These are phyloP conservation scores for Trichoderma breve DNA, from an alignment of 2,329 filamentous ascomycete genomes.

Conservation along the genomic window DNA sequence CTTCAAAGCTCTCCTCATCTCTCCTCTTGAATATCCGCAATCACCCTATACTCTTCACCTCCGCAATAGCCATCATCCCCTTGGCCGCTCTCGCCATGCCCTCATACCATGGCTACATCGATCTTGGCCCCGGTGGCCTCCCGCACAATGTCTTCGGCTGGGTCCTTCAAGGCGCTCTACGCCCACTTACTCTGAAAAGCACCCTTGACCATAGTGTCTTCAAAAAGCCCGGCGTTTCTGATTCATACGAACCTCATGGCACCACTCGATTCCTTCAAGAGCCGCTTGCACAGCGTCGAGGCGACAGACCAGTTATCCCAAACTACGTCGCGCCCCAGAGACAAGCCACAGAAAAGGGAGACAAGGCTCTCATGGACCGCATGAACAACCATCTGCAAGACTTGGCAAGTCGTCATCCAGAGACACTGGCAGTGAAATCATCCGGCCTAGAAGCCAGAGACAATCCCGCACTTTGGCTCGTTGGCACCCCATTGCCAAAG, in stretches of 20 bases:
- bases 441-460: conserved; percentile 14
- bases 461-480: conserved; percentile 16
- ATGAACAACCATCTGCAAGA: conserved; percentile 31
- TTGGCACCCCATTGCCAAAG: not conserved
- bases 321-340: conserved; percentile 39
- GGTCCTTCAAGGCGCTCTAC: conserved; percentile 36
- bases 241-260: conserved; percentile 29
- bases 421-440: not conserved
- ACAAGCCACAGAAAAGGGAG: conserved; percentile 32
- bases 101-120: conserved; percentile 41
- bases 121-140: conserved; percentile 44
- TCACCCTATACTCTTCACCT: conserved; percentile 5
- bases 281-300: conserved; percentile 23
- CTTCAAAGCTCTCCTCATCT: not conserved
- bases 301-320: conserved; percentile 35
- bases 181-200: conserved; percentile 36
- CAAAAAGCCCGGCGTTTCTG: conserved; percentile 24
- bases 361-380: conserved; percentile 14
- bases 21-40: not conserved
- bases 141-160: conserved; percentile 44
- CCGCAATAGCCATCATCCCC: conserved; percentile 1
- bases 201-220: conserved; percentile 32
- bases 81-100: conserved; percentile 26
- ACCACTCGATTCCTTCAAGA: conserved; percentile 25
- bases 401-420: not conserved